phyloP scores from a whole-genome alignment of 2,329 filamentous ascomycete species.

The Stagonosporopsis chrysanthemi region DNA sequence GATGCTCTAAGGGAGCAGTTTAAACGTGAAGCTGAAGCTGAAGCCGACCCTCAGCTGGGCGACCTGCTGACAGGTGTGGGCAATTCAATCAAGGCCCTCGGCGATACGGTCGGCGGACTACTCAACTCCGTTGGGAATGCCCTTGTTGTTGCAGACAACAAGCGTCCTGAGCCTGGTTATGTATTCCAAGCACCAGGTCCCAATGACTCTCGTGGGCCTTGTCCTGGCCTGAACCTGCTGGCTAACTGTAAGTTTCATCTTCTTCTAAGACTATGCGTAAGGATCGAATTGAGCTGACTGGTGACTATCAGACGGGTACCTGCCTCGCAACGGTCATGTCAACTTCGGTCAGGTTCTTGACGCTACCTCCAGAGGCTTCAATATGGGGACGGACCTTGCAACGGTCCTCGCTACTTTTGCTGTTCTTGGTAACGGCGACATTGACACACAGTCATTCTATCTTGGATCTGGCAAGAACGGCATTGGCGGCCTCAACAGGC shows the following conservation, averaged over 20 bases:
- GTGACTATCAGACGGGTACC: conserved; percentile 48
- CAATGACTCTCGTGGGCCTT: conserved; percentile 48
- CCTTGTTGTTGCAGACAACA: conserved; percentile 25
- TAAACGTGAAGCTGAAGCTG: conserved; percentile 18
- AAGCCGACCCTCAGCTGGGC: conserved; percentile 16
- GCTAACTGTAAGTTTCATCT: conserved; percentile 50
- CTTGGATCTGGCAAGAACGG: conserved; percentile 30
- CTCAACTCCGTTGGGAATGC: conserved; percentile 29
- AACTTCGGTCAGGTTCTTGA: conserved; percentile 26
- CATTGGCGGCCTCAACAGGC: conserved; percentile 42
- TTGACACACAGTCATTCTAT: conserved; percentile 31
- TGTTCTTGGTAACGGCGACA: conserved; percentile 30
- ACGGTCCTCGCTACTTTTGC: conserved; percentile 42
- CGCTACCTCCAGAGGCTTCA: conserved; percentile 30
- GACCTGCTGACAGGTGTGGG: conserved; percentile 11
- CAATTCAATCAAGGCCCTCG: conserved; percentile 16
- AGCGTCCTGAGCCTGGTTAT: conserved; percentile 31
- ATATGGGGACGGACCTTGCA: conserved; percentile 38
- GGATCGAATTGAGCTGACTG: neutral
- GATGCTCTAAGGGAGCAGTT: conserved; percentile 18
- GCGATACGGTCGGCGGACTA: conserved; percentile 23
- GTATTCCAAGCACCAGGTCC: conserved; percentile 26
- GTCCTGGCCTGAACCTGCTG: conserved; percentile 62
- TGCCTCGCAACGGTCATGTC: conserved; percentile 54
- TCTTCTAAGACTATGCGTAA: neutral